Base-by-base conservation (phyloP, 352 stramenopile species). In the Peronosclerospora sorghi region DNA sequence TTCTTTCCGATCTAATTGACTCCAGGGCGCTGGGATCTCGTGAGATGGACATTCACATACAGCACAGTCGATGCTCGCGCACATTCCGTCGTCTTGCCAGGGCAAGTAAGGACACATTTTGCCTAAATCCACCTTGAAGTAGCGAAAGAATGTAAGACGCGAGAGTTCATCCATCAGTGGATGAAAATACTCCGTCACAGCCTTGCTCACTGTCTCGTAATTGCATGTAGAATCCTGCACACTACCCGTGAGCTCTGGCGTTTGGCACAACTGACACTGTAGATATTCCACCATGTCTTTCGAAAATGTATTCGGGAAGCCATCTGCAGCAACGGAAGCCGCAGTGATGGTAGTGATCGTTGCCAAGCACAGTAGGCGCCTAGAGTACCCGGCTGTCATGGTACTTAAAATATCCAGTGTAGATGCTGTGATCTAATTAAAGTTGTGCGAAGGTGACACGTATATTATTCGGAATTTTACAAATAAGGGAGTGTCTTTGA, bases 91-190 rank as follows among this genome's bases (percentile, higher is more conserved):
- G 53, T 94, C 82, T 23, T 89, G 60, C 86, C 86, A 97, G 32
- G 55, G 50, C 35, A 56, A 34, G 52, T 87, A 94, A 0, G 82
- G 82, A 41, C 88, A 97, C 36, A 84, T 62, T 30, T 86, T 86
- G 40, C 77, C 77, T 32, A 97, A 62, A 56, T 96, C 84, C 19
- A 95, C 84, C 43, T 95, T 93, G 51, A 95, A 97, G 68, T 95
- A 96, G 29, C 86, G 86, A 56, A 97, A 97, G 63, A 96, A 96
- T 10, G 72, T 84, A 38, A 86, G 65, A 32, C 64, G 64, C 21
- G 78, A 83, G 20, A 93, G 66, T 43, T 89, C 78, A 17, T 81
- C 45, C 5, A 93, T 61, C 19, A 89, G 62, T 38, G 81, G 79
- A 32, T 89, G 76, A 45, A 93, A 91, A 56, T 90, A 73, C 51